Percentiles rank a stretch among this genome's conserved stretches.
Evolutionary conservation across 2,329 filamentous ascomycete genomes (phyloP).

Genomic region (Ilyonectria destructans): DNA sequence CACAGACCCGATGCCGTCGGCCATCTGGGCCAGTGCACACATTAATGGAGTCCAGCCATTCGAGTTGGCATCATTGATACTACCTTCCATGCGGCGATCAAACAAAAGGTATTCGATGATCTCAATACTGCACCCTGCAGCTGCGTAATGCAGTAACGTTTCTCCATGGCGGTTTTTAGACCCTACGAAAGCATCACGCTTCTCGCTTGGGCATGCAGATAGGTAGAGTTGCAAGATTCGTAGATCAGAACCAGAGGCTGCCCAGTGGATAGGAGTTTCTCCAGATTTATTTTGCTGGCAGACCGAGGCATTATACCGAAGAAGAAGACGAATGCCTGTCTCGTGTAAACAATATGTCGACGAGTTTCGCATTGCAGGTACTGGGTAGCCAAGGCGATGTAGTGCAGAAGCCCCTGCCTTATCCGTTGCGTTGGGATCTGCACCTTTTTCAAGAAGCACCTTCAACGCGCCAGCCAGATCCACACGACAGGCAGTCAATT

Average conservation of each 20-base stretch:
- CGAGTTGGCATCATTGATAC: background rate
- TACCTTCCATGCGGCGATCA: background rate
- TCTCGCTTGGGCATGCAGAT: constrained; percentile 6
- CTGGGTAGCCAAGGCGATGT: background rate
- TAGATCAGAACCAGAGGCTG: constrained; percentile 36
- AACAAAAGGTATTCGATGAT: constrained; percentile 40
- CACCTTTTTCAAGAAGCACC: background rate
- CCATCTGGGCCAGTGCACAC: background rate
- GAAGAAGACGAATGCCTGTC: background rate
- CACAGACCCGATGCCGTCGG: background rate
- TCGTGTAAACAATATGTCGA: background rate
- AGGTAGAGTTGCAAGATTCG: constrained; percentile 43
- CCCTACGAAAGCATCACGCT: constrained; percentile 14
- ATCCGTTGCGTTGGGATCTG: background rate
- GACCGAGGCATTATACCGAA: background rate
- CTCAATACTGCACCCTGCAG: constrained; percentile 43
- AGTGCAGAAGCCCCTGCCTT: background rate
- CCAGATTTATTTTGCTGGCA: constrained; percentile 38
- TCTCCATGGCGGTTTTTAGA: constrained; percentile 43
- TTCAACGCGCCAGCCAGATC: background rate
- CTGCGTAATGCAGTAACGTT: constrained; percentile 50
- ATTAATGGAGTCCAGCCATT: background rate
- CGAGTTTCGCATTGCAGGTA: background rate
- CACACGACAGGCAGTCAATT: background rate
- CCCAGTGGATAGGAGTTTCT: constrained; percentile 44